A percentile compares a stretch with the other conserved stretches of the same genome.
phyloP scores from a whole-genome alignment of 1,284 basidiomycete species.

The Sphagnurus paluster region DNA sequence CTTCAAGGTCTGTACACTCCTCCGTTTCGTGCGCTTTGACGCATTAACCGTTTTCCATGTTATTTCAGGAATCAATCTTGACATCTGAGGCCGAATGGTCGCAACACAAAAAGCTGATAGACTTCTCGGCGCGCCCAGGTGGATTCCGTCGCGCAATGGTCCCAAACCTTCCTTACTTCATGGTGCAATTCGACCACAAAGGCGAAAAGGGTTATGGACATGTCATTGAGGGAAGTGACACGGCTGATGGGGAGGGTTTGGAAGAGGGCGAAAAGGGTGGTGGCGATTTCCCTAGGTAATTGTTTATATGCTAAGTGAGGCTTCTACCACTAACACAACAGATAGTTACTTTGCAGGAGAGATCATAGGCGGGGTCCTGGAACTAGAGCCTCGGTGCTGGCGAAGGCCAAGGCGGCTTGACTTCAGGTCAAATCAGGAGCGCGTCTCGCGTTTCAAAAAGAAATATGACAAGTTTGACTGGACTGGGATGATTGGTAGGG shows the following conservation, averaged over 20 bases:
- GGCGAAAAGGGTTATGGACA: conserved; percentile 98
- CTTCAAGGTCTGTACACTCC: conserved; percentile 71
- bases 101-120: conserved; percentile 95
- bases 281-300: conserved; percentile 84
- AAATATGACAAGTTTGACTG: conserved; percentile 77
- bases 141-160: conserved; percentile 94
- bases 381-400: conserved; percentile 88
- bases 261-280: conserved; percentile 89
- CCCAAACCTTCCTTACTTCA: conserved; percentile 96
- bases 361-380: conserved; percentile 91
- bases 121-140: conserved; percentile 85
- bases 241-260: conserved; percentile 63
- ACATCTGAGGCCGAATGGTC: conserved; percentile 95
- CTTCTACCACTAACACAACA: too few relatives aligned
- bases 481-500: conserved; percentile 66
- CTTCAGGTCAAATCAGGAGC: conserved; percentile 65
- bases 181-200: conserved; percentile 97
- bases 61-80: conserved; percentile 88
- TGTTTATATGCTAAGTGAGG: background rate
- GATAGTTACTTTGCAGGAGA: conserved; percentile 94
- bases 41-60: conserved; percentile 5
- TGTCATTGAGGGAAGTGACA: conserved; percentile 87
- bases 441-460: conserved; percentile 67
- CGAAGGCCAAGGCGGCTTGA: conserved; percentile 78
- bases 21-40: conserved; percentile 2